A percentile compares a stretch with the other conserved stretches of the same genome.
Conservation (phyloP, 202 grass and related monocot genomes). For the Saccharum hybrid region DNA sequence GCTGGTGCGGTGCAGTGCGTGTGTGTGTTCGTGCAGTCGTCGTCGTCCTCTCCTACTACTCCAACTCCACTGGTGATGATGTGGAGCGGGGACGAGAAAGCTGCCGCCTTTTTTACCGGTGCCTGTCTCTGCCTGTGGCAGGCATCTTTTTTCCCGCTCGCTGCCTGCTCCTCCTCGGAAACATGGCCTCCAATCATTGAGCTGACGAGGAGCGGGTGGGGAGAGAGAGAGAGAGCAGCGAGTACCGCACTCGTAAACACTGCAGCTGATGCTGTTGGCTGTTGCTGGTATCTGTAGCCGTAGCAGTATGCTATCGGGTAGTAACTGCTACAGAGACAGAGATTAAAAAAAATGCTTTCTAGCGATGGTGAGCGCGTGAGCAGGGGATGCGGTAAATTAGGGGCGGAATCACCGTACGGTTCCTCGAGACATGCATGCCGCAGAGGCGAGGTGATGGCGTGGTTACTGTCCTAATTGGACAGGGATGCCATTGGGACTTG, state of each 20-base stretch:
- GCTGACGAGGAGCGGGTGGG: background rate
- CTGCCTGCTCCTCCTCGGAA: conserved; percentile 32
- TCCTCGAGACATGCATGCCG: too few relatives aligned
- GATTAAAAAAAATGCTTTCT: background rate
- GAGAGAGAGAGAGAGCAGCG: too few relatives aligned
- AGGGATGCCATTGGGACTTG: conserved; percentile 43
- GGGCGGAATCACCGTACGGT: background rate
- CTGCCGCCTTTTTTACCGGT: conserved; percentile 36
- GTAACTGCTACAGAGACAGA: background rate
- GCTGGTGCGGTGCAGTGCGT: background rate
- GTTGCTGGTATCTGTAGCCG: background rate
- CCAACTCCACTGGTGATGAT: conserved; percentile 32
- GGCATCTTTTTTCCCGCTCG: conserved; percentile 1
- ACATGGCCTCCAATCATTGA: conserved; percentile 58
- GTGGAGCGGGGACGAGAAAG: conserved; percentile 29
- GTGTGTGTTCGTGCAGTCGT: background rate
- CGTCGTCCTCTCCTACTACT: background rate
- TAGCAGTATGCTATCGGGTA: conserved; percentile 12
- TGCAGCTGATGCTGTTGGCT: background rate
- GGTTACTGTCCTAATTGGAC: conserved; percentile 13
- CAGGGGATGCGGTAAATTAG: background rate
- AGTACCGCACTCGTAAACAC: too few relatives aligned
- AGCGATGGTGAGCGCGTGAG: background rate
- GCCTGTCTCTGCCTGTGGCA: conserved; percentile 21
- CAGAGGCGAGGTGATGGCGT: background rate